These are phyloP conservation scores for Brassica cretica DNA, from an alignment of 345 rosid species.

Conservation along the genomic window DNA sequence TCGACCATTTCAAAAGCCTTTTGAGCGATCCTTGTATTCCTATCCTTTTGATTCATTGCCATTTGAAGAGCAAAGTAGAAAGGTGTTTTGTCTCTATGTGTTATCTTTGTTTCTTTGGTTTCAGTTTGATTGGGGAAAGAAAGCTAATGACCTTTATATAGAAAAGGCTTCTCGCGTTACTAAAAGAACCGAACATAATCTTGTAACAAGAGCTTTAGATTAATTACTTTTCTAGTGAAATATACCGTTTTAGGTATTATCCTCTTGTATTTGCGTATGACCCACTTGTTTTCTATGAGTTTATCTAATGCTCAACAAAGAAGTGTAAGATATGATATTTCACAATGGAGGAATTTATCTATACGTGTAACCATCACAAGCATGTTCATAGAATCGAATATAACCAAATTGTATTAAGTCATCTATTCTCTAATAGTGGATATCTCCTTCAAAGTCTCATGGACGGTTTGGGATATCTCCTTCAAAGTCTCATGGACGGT, in stretches of 20 bases:
- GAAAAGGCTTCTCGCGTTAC: neutral
- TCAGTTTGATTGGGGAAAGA: constrained; percentile 7
- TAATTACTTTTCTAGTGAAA: neutral
- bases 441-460: neutral
- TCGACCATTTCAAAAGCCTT: constrained; percentile 35
- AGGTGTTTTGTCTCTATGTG: constrained; percentile 7
- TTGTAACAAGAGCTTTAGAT: neutral
- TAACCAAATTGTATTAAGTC: neutral
- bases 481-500: neutral
- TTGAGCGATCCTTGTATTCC: constrained; percentile 18
- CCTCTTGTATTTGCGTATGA: constrained; percentile 1
- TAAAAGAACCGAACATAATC: constrained; percentile 1
- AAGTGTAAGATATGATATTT: neutral
- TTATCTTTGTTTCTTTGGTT: constrained; percentile 13
- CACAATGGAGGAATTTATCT: neutral
- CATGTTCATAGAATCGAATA: constrained; percentile 8
- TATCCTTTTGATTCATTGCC: constrained; percentile 37
- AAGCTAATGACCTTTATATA: neutral
- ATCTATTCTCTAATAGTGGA: neutral
- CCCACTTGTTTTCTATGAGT: neutral
- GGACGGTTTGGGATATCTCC: neutral
- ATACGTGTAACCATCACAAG: constrained; percentile 25
- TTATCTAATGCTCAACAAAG: neutral
- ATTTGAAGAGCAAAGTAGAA: constrained; percentile 15
- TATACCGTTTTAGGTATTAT: neutral